phyloP scores from a whole-genome alignment of 2,329 filamentous ascomycete genomes.

The Hypoxylon sp. region DNA sequence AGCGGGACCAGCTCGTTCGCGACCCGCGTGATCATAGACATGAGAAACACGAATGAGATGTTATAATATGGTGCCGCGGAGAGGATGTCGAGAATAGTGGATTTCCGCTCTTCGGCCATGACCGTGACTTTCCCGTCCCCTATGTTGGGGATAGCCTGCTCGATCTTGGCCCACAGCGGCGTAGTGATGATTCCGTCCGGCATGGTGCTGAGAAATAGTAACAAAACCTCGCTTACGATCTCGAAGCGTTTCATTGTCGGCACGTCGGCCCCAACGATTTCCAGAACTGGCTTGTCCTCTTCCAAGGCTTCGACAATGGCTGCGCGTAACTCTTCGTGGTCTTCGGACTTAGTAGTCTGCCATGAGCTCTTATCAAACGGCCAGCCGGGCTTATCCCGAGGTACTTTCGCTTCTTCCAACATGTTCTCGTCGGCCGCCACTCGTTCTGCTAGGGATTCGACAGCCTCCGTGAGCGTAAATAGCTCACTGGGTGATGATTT shows the following conservation, averaged over 20 bases:
- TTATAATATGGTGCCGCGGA: slow-evolving; percentile 80
- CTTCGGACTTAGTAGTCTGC: slow-evolving; percentile 46
- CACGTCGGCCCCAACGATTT: slow-evolving; percentile 72
- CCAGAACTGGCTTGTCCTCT: slow-evolving; percentile 69
- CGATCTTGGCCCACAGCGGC: slow-evolving; percentile 76
- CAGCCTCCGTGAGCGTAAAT: slow-evolving; percentile 86
- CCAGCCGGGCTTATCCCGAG: slow-evolving; percentile 67
- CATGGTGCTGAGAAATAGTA: slow-evolving; percentile 80
- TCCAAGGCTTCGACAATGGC: slow-evolving; percentile 77
- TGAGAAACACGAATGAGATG: slow-evolving; percentile 89
- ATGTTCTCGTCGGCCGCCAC: slow-evolving; percentile 71
- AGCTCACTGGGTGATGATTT: slow-evolving; percentile 89
- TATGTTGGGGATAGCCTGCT: slow-evolving; percentile 64
- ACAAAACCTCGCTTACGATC: slow-evolving; percentile 75
- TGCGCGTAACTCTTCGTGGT: slow-evolving; percentile 47
- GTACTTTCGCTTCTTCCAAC: slow-evolving; percentile 65
- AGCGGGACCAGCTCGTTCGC: slow-evolving; percentile 61
- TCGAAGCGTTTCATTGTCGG: slow-evolving; percentile 78
- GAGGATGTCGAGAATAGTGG: slow-evolving; percentile 76
- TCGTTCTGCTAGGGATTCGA: slow-evolving; percentile 70
- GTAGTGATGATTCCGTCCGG: slow-evolving; percentile 82
- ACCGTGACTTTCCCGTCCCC: slow-evolving; percentile 33
- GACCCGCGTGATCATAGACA: slow-evolving; percentile 74
- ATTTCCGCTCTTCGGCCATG: slow-evolving; percentile 59
- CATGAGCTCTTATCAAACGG: slow-evolving; percentile 60